Percentiles rank a stretch among this genome's conserved stretches.
Evolutionary conservation across 306 rosid species (phyloP).

Genomic region (Mimosa pudica): DNA sequence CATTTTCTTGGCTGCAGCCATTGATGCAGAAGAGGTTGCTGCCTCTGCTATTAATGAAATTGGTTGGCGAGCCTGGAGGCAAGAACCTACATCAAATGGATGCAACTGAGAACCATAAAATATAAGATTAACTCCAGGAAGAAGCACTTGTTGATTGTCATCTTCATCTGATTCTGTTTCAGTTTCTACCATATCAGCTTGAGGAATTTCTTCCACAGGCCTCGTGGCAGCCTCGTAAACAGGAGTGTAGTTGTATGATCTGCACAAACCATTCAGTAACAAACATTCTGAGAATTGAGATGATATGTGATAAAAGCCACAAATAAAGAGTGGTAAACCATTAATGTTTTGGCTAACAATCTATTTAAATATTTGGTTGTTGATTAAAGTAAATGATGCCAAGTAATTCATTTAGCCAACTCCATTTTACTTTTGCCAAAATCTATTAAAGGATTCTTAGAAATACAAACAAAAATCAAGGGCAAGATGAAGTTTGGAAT

Average conservation of each 20-base stretch:
- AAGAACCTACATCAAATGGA: conserved; percentile 88
- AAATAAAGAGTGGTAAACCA: neutral
- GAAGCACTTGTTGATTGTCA: conserved; percentile 76
- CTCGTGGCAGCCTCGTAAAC: conserved; percentile 60
- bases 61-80: conserved; percentile 93
- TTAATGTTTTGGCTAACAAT: neutral
- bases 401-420: no score
- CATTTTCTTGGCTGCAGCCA: conserved; percentile 48
- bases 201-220: conserved; percentile 53
- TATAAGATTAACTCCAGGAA: conserved; percentile 87
- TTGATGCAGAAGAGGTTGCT: conserved; percentile 63
- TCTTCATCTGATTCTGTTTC: conserved; percentile 63
- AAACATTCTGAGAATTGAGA: conserved; percentile 22
- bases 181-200: conserved; percentile 43
- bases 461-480: no score
- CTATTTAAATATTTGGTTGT: no score
- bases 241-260: conserved; percentile 57
- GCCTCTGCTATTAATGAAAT: conserved; percentile 85
- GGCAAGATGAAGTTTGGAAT: no score
- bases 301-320: conserved; percentile 33
- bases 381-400: no score
- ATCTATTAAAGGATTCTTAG: no score
- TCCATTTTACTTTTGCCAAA: no score
- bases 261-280: conserved; percentile 48
- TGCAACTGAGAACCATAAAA: conserved; percentile 85